phyloP scores from a whole-genome alignment of 73 alveolate genomes.

The Paramecium caudatum region DNA sequence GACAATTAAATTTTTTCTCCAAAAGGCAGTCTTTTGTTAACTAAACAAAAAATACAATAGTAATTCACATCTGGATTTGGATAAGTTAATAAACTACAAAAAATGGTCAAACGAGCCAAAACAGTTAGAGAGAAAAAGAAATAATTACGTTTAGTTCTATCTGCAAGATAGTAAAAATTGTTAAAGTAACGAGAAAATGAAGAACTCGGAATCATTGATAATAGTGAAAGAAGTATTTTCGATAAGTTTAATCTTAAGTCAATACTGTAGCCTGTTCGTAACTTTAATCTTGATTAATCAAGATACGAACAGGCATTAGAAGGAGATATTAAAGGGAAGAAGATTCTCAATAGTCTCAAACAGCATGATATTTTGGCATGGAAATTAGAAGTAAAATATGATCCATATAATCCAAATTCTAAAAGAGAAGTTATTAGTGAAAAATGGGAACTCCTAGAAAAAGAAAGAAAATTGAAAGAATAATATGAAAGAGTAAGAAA shows the following conservation, averaged over 20 bases:
- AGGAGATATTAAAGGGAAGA: constrained; percentile 31
- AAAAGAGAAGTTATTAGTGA: constrained; percentile 33
- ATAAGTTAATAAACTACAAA: constrained; percentile 10
- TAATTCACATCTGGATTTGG: constrained; percentile 24
- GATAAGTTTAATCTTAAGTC: constrained; percentile 1
- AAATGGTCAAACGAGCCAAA: constrained; percentile 50
- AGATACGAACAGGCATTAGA: not conserved
- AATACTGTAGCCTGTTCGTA: constrained; percentile 2
- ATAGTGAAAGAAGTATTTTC: not conserved
- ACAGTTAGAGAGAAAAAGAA: constrained; percentile 9
- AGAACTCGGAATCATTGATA: constrained; percentile 32
- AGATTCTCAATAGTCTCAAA: not conserved
- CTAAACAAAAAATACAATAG: not conserved
- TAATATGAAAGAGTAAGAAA: not conserved
- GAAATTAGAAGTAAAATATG: constrained; percentile 42
- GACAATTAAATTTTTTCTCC: constrained; percentile 32
- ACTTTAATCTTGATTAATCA: constrained; percentile 32
- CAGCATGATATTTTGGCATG: constrained; percentile 52
- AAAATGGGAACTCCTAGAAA: not conserved
- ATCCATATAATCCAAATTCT: not conserved
- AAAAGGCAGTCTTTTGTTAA: not conserved
- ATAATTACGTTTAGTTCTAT: constrained; percentile 15
- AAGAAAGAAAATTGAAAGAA: not conserved
- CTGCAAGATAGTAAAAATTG: constrained; percentile 43
- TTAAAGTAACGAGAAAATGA: constrained; percentile 11